Evolutionary conservation across 176 grass and related monocot species (phyloP).

Genomic region (Areca catechu): DNA sequence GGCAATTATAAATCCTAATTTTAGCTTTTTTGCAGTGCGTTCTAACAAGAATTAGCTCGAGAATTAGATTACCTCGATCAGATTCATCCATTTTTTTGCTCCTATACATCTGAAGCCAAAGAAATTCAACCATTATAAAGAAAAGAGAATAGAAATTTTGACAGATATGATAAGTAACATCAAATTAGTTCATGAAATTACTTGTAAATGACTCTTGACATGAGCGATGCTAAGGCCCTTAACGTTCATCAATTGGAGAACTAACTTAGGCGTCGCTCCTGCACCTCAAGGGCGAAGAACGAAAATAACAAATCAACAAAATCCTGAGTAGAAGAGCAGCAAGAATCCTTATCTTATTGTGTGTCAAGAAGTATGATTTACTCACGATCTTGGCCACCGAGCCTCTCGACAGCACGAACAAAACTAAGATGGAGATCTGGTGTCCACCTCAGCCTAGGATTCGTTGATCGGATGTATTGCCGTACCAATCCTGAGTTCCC

Average conservation of each 20-base stretch:
- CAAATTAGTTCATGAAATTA: constrained; percentile 3
- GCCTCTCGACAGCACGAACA: constrained; percentile 47
- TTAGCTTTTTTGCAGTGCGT: too few relatives aligned
- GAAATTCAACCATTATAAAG: too few relatives aligned
- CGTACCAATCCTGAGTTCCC: constrained; percentile 17
- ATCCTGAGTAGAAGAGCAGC: too few relatives aligned
- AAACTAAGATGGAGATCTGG: constrained; percentile 60
- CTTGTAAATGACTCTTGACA: constrained; percentile 79
- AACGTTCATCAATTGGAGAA: constrained; percentile 68
- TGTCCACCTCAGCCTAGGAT: constrained; percentile 71
- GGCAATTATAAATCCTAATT: background rate
- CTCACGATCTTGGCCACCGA: constrained; percentile 74
- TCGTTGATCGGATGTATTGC: constrained; percentile 56
- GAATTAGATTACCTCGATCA: constrained; percentile 23
- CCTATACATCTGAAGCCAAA: constrained; percentile 51
- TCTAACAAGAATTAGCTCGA: too few relatives aligned
- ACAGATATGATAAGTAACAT: too few relatives aligned
- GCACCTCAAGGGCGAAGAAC: background rate
- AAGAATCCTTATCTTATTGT: too few relatives aligned
- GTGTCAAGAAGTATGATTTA: too few relatives aligned
- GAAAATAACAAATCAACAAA: too few relatives aligned
- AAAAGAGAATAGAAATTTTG: too few relatives aligned
- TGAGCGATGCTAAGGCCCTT: constrained; percentile 73
- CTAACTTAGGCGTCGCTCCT: constrained; percentile 70
- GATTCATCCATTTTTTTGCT: constrained; percentile 64